These are phyloP conservation scores for Immersiella caudata DNA, from an alignment of 495 filamentous ascomycete species.

Conservation along the genomic window DNA sequence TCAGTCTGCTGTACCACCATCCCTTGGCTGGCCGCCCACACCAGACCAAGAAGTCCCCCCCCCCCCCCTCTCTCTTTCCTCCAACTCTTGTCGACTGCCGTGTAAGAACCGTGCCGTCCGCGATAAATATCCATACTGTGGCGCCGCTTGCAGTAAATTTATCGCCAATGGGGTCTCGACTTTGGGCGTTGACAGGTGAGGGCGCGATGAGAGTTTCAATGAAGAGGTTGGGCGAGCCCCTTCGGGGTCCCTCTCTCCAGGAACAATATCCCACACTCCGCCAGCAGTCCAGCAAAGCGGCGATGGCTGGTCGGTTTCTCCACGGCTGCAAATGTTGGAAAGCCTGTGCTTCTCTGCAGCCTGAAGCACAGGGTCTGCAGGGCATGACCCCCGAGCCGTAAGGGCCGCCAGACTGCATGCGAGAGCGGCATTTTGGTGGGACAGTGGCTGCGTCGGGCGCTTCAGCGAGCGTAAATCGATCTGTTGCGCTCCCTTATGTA, in stretches of 20 bases:
- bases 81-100: not conserved
- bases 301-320: not conserved
- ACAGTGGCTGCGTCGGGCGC: not conserved
- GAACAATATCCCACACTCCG: not conserved
- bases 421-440: not conserved
- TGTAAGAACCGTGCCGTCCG: not conserved
- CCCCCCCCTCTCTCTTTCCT: not conserved
- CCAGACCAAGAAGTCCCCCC: too few relatives aligned
- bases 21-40: too few relatives aligned
- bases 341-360: not conserved
- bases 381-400: not conserved
- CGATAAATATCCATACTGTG: not conserved
- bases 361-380: not conserved
- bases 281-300: not conserved
- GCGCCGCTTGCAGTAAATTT: not conserved
- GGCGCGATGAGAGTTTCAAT: not conserved
- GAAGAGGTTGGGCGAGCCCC: not conserved
- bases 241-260: not conserved
- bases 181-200: not conserved
- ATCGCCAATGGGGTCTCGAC: not conserved
- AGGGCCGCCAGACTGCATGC: not conserved
- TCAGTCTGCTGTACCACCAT: too few relatives aligned
- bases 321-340: not conserved
- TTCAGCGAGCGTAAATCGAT: not conserved
- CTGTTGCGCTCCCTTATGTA: not conserved